Base-by-base conservation (phyloP, 768 basidiomycete species). In the Crucibulum laeve region DNA sequence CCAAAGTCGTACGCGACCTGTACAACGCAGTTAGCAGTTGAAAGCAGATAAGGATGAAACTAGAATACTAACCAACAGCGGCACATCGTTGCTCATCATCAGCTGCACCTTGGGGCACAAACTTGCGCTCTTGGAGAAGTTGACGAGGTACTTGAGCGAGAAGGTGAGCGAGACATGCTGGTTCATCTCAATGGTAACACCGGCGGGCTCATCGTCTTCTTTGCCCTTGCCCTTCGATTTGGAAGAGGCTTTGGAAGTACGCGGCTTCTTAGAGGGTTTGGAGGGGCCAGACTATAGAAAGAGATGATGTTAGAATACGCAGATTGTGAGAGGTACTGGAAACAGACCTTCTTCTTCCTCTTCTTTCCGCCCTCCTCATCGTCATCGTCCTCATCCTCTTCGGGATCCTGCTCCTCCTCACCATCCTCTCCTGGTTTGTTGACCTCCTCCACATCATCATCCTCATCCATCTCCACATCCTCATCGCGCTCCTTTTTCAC, bases 141-240 rank as follows among this genome's bases (percentile, higher is more conserved):
- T 97, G 63, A 89, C 84, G 22, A 98, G 83, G 66, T 98, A 99
- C 65, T 97, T 98, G 54, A 98, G 72, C 24, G 90, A 92, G 73
- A 98, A 98, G 1, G 93, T 97, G 38, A 98, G 73, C 33, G 82
- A 79, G 49, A 99, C 95, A 50, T 89, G 82, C 60, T 87, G 84
- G 58, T 91, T 90, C 77, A 96, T 87, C 64, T 88, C 80, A 58
- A 96, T 87, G 48, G 68, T 62, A 38, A 95, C 84, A 36, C 73
- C 79, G 10, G 68, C 66, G 0, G 59, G 59, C 11, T 71, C 70
- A 3, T 79, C 77, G 2, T 77, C 74, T 15, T 81, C 80, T 5
- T 74, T 76, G 0, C 62, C 62, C 19, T 65, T 79, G 41, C 66
- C 79, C 57, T 84, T 84, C n/a, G 61, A 65, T 53, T 80, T 82